These are phyloP conservation scores for Coriaria nepalensis DNA, from an alignment of 306 rosid genomes.

Conservation along the genomic window DNA sequence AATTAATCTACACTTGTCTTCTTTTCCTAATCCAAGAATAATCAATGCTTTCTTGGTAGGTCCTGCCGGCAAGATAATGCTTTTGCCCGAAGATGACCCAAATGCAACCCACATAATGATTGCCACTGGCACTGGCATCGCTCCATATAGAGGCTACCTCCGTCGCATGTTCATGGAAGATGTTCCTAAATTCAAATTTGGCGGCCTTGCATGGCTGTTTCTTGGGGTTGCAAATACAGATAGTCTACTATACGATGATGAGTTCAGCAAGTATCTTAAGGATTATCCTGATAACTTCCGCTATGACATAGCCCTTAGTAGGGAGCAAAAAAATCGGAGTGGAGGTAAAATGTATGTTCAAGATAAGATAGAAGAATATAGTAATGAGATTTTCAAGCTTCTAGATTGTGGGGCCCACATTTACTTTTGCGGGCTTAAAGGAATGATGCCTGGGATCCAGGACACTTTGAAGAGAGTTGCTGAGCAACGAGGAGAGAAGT, in stretches of 20 bases:
- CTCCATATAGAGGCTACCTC: conserved; percentile 92
- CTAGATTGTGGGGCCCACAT: conserved; percentile 89
- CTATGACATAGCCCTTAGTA: conserved; percentile 61
- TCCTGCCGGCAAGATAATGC: conserved; percentile 95
- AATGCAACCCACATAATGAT: conserved; percentile 98
- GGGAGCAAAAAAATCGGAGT: conserved; percentile 72
- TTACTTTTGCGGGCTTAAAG: conserved; percentile 89
- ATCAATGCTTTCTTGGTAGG: conserved; percentile 34
- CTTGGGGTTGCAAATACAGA: conserved; percentile 90
- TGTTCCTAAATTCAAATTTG: conserved; percentile 61
- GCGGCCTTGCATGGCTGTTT: conserved; percentile 92
- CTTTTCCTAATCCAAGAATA: conserved; percentile 1
- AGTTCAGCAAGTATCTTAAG: conserved; percentile 70
- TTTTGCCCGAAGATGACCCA: conserved; percentile 83
- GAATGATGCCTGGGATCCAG: conserved; percentile 99
- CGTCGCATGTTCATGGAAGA: conserved; percentile 98
- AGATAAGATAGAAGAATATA: conserved; percentile 91
- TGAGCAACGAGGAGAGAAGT: conserved; percentile 70
- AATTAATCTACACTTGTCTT: conserved; percentile 13
- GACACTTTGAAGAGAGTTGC: conserved; percentile 86
- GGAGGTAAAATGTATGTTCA: conserved; percentile 99
- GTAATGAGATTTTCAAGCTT: conserved; percentile 74
- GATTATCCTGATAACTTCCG: conserved; percentile 78
- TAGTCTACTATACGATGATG: conserved; percentile 80
- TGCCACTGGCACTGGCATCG: conserved; percentile 88